Evolutionary conservation across 495 filamentous ascomycete species (phyloP), one percentile per base, ranked within the genome.

Genomic region (Lasiosphaeria ovina): DNA sequence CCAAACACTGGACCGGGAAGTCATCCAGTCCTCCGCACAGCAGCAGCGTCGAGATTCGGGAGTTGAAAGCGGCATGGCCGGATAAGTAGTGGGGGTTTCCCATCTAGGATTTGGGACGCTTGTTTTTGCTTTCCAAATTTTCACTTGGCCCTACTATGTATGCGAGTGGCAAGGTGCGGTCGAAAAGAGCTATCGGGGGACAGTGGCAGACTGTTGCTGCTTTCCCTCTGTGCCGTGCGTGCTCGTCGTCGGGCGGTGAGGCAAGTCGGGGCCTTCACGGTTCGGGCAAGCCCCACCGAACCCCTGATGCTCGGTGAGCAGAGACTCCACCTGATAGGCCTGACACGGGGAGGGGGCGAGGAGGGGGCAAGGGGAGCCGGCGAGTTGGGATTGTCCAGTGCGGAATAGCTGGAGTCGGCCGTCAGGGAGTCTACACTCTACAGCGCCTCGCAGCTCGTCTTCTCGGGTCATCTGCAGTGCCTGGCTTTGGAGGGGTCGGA

Each of bases 191-290:
- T 24, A 24, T 24, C 24, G 24, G 24, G 45, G 33, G 42, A 54
- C 31, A 11, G 8, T 9, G 44, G 12, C 4, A n/a, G 12, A 1
- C 44, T 47, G 6, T 47, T 3, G 44, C 12, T 40, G 55, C 45
- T 53, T 44, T 45, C 38, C 11, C 24, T 34, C 58, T 35, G 53
- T 48, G 62, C 62, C 59, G 35, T 42, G 16, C 35, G 14, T 11
- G 56, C 51, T 56, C 34, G 67, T 52, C 31, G 42, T 58, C 57
- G 63, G 67, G 69, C 69, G 66, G 66, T 71, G 69, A 67, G 60
- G 11, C 42, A 24, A 24, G 24, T 24, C 38, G 57, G 24, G 36
- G 54, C 17, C 47, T 35, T 17, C 59, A 57, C 66, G 7, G 9
- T 56, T 67, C 62, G 54, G 66, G 57, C 64, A 67, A 65, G 61